Base-by-base conservation (phyloP, 2,329 filamentous ascomycete genomes). In the Chalara sp. region DNA sequence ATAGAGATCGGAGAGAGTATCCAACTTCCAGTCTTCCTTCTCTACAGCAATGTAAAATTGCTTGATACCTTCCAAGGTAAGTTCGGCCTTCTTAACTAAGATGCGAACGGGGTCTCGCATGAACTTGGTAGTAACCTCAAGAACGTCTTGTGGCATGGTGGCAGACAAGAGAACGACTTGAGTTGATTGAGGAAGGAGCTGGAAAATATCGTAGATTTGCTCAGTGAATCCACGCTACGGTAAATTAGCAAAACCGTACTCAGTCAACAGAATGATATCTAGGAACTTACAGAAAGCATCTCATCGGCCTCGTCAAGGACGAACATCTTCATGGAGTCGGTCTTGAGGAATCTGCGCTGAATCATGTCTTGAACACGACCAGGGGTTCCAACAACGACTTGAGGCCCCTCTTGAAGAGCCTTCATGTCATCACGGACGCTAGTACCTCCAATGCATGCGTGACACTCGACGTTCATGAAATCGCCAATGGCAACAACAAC, bases 191-290 rank as follows among this genome's bases (percentile, higher is more conserved):
- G 93, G 93, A 50, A 99, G 87, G 56, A 96, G 88, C 77, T 96
- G 92, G 86, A 96, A 99, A 76, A 99, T 95, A 74, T 99, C 93
- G 82, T 99, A 99, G 78, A 99, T 99, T 80, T 99, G 93, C 80
- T 99, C 93, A 67, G 91, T 96, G 84, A 99, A 99, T 81, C 93
- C 93, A 68, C 92, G 92, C 81, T 89, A 59, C 30, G 49, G 32
- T 50, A 46, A 60, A 67, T 76, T 65, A 76, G 70, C 37, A 51
- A 33, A 13, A 21, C 35, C 11, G 6, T 33, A 13, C 6, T 13
- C 46, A 35, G 30, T 10, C 37, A 10, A 29, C n/a, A 7, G 5
- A 7, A 8, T 41, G 21, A 13, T 11, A 47, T 33, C n/a, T 13
- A 12, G 37, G 35, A 56, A 76, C 81, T 70, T 74, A 86, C 83